Conservation (phyloP, 108 stramenopile genomes). For the Nitzschia inconspicua region DNA sequence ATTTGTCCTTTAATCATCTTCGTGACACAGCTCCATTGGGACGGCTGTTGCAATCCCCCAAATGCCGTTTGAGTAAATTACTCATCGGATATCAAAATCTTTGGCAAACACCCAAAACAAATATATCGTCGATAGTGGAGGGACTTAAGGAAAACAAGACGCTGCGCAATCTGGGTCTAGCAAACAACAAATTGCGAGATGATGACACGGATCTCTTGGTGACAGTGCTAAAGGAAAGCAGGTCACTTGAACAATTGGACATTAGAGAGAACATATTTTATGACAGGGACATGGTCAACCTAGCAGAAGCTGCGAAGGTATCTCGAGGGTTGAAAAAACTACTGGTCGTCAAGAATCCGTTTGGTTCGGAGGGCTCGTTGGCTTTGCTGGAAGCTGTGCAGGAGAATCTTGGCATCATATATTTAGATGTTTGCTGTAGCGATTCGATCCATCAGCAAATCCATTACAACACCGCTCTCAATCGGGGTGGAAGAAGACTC, state of each 20-base stretch:
- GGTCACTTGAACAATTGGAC: constrained; percentile 3
- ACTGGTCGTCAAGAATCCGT: constrained; percentile 8
- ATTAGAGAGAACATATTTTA: constrained; percentile 11
- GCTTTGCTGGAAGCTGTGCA: constrained; percentile 9
- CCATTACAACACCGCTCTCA: constrained; percentile 4
- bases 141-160: neutral
- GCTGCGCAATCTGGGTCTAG: constrained; percentile 7
- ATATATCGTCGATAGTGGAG: neutral
- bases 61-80: neutral
- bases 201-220: neutral
- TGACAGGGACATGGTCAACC: neutral
- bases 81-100: constrained; percentile 19
- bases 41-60: neutral
- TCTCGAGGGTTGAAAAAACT: neutral
- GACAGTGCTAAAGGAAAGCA: neutral
- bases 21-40: constrained; percentile 1
- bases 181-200: constrained; percentile 13
- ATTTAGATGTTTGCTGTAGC: neutral
- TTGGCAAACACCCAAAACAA: constrained; percentile 12
- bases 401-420: constrained; percentile 1
- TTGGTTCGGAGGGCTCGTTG: neutral
- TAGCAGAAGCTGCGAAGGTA: neutral
- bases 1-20: constrained; percentile 10
- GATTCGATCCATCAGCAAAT: neutral
- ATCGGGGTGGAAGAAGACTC: constrained; percentile 8